phyloP scores from a whole-genome alignment of 2,329 filamentous ascomycete species.

The Exophiala alcalophila region DNA sequence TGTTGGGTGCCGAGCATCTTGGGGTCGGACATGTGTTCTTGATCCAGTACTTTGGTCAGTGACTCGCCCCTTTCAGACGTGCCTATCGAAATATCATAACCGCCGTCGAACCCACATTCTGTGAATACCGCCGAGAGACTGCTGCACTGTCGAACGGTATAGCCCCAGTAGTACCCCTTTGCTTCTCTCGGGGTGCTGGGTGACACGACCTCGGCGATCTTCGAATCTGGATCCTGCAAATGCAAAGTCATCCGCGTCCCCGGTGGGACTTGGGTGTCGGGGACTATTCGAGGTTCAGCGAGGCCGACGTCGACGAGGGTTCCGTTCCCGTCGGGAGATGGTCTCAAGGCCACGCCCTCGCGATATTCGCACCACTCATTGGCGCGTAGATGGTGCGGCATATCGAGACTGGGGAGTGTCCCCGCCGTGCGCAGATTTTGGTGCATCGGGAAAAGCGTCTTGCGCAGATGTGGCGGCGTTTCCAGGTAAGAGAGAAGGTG shows the following conservation, averaged over 20 bases:
- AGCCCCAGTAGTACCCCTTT: conserved; percentile 85
- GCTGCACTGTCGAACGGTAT: conserved; percentile 62
- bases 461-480: conserved; percentile 77
- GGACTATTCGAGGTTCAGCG: conserved; percentile 50
- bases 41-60: conserved; percentile 40
- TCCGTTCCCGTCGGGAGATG: conserved; percentile 51
- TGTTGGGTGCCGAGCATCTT: conserved; percentile 56
- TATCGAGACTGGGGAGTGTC: conserved; percentile 72
- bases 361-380: conserved; percentile 77
- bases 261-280: conserved; percentile 58
- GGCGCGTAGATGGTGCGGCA: conserved; percentile 75
- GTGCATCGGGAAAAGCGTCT: conserved; percentile 71
- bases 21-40: conserved; percentile 32
- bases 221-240: conserved; percentile 34
- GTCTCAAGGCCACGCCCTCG: conserved; percentile 66
- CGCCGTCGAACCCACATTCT: conserved; percentile 68
- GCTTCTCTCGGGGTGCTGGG: conserved; percentile 69
- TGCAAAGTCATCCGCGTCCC: conserved; percentile 72
- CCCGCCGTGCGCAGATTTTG: conserved; percentile 73
- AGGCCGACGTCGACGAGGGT: conserved; percentile 53
- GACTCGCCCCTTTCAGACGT: conserved; percentile 73
- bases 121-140: conserved; percentile 73
- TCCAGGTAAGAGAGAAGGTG: conserved; percentile 80
- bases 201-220: conserved; percentile 60
- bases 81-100: conserved; percentile 79